A percentile compares a stretch with the other conserved stretches of the same genome.
phyloP scores from a whole-genome alignment of 345 rosid genomes.

The Eucalyptus caleyi region DNA sequence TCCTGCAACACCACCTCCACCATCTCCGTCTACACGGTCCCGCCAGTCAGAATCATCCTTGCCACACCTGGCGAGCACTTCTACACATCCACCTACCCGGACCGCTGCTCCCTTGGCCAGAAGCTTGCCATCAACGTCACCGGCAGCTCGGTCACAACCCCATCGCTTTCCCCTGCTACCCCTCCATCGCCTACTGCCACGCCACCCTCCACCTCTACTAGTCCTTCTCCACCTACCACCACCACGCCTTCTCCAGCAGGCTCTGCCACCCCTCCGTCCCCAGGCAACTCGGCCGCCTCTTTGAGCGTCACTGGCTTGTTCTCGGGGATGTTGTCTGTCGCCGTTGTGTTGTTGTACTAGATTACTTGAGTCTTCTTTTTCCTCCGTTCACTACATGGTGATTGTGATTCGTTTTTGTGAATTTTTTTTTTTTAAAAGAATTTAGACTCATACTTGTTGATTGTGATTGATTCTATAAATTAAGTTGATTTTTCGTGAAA shows the following conservation, averaged over 20 bases:
- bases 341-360: constrained; percentile 22
- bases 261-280: constrained; percentile 10
- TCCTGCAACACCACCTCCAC: constrained; percentile 21
- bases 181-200: background rate
- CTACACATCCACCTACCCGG: constrained; percentile 23
- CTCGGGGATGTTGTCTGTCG: constrained; percentile 6
- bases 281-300: constrained; percentile 25
- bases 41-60: constrained; percentile 26
- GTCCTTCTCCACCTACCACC: background rate
- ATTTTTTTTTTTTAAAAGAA: background rate
- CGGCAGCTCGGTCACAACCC: background rate
- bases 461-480: background rate
- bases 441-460: background rate
- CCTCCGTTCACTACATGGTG: background rate
- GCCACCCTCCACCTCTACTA: background rate
- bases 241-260: constrained; percentile 13
- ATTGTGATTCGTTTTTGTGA: background rate
- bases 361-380: background rate
- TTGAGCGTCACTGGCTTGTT: constrained; percentile 10
- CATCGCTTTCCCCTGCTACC: background rate
- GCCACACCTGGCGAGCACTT: constrained; percentile 29
- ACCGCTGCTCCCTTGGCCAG: constrained; percentile 33
- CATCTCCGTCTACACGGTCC: background rate
- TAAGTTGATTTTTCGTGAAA: background rate
- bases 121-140: constrained; percentile 16